A percentile compares a stretch with the other conserved stretches of the same genome.
These are phyloP conservation scores for Echium plantagineum DNA, from an alignment of 257 asterid species.

Conservation along the genomic window DNA sequence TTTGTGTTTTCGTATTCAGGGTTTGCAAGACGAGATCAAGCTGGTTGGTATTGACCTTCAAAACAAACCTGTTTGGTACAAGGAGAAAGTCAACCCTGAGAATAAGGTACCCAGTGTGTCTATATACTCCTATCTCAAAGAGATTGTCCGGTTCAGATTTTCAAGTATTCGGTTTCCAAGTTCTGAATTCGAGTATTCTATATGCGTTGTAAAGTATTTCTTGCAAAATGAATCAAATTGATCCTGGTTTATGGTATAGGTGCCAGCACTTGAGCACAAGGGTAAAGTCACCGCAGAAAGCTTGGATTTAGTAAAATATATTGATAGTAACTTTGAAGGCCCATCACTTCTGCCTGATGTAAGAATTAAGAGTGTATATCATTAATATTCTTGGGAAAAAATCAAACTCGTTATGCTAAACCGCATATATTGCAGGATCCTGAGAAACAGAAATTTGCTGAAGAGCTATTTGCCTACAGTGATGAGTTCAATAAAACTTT, in stretches of 20 bases:
- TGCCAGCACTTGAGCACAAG: conserved; percentile 55
- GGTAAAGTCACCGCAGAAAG: conserved; percentile 49
- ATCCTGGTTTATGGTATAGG: conserved; percentile 15
- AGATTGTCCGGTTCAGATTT: too few species aligned
- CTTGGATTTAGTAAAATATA: conserved; percentile 39
- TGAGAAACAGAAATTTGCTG: conserved; percentile 37
- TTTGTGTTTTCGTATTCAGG: conserved; percentile 19
- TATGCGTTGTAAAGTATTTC: too few species aligned
- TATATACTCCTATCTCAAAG: too few species aligned
- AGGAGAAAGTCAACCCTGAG: conserved; percentile 53
- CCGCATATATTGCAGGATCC: conserved; percentile 26
- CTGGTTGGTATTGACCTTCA: conserved; percentile 43
- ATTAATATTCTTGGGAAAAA: neutral
- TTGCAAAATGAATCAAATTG: too few species aligned
- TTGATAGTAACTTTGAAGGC: conserved; percentile 46
- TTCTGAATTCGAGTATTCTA: too few species aligned
- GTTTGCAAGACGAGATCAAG: conserved; percentile 43
- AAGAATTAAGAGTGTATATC: conserved; percentile 2
- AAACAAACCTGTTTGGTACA: conserved; percentile 58
- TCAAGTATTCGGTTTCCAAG: too few species aligned
- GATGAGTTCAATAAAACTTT: conserved; percentile 29
- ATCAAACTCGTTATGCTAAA: neutral
- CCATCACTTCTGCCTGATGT: conserved; percentile 41
- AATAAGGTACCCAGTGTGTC: conserved; percentile 36
- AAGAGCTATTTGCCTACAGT: conserved; percentile 40